Evolutionary conservation across 2,329 filamentous ascomycete species (phyloP).

Genomic region (Ciborinia camelliae): DNA sequence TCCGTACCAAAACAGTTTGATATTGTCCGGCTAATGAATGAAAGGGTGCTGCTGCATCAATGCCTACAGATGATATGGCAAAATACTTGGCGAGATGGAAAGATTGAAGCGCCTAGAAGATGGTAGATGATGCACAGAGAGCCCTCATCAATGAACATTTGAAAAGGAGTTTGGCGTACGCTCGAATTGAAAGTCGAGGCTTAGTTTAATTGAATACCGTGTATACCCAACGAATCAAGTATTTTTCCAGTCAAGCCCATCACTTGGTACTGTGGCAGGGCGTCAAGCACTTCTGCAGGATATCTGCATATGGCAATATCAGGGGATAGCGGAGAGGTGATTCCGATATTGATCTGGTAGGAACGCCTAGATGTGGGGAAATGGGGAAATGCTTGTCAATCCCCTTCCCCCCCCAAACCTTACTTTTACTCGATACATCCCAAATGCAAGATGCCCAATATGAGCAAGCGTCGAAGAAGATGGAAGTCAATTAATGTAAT

Average conservation of each 20-base stretch:
- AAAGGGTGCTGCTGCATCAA: constrained; percentile 34
- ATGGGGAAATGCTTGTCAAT: constrained; percentile 14
- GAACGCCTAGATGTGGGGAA: constrained; percentile 14
- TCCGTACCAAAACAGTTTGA: neutral
- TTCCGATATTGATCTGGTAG: neutral
- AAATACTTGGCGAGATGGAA: constrained; percentile 41
- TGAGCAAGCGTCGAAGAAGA: neutral
- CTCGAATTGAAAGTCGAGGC: constrained; percentile 10
- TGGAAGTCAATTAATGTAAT: neutral
- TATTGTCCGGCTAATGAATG: constrained; percentile 23
- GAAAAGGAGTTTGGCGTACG: constrained; percentile 16
- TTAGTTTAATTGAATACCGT: constrained; percentile 13
- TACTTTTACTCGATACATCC: no score
- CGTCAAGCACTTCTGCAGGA: neutral
- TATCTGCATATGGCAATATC: neutral
- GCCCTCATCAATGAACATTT: constrained; percentile 5
- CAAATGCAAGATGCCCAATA: neutral
- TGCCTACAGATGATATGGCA: constrained; percentile 39
- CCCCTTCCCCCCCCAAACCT: no score
- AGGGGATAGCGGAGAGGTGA: constrained; percentile 8
- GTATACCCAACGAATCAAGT: constrained; percentile 19
- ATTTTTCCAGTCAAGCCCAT: constrained; percentile 11
- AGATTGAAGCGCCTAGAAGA: constrained; percentile 30
- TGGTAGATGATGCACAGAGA: neutral
- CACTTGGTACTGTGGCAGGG: neutral